Percentiles rank a stretch among this genome's conserved stretches.
phyloP scores from a whole-genome alignment of 139 green algal species.

The Asterochloris sp. region DNA sequence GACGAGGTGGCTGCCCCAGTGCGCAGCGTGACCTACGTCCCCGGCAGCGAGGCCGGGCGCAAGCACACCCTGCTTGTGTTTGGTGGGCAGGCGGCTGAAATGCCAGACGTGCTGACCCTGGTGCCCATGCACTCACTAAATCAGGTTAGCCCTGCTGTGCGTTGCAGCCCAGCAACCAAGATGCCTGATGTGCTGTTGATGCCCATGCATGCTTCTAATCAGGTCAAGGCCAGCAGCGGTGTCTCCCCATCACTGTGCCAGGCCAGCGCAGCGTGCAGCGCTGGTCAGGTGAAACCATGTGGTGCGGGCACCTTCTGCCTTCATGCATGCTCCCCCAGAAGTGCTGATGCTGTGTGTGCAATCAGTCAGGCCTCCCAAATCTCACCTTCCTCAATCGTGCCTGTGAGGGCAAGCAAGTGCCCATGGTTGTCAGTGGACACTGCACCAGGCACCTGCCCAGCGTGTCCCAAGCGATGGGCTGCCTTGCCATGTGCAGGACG shows the following conservation, averaged over 20 bases:
- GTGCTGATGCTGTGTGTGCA: no score
- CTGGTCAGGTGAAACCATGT: neutral
- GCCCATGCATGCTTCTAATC: neutral
- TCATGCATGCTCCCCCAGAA: no score
- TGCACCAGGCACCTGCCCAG: no score
- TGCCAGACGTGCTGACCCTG: slow-evolving; percentile 62
- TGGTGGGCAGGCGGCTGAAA: slow-evolving; percentile 51
- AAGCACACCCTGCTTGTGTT: slow-evolving; percentile 59
- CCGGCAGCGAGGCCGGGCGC: slow-evolving; percentile 21
- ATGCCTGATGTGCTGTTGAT: neutral
- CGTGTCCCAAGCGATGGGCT: no score
- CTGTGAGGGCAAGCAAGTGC: no score
- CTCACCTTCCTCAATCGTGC: no score
- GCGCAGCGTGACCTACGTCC: slow-evolving; percentile 37
- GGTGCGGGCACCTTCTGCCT: neutral
- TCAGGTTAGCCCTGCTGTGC: neutral
- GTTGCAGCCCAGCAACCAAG: neutral
- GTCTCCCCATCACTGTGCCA: neutral
- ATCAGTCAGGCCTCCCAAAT: no score
- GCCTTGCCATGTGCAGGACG: neutral
- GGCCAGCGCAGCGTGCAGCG: neutral
- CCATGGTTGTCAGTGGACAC: no score
- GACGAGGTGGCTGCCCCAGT: slow-evolving; percentile 25
- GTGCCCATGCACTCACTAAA: slow-evolving; percentile 41
- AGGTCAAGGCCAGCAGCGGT: neutral